Conservation (phyloP, 805 yeast genomes). For the Wickerhamomyces bisporus region DNA sequence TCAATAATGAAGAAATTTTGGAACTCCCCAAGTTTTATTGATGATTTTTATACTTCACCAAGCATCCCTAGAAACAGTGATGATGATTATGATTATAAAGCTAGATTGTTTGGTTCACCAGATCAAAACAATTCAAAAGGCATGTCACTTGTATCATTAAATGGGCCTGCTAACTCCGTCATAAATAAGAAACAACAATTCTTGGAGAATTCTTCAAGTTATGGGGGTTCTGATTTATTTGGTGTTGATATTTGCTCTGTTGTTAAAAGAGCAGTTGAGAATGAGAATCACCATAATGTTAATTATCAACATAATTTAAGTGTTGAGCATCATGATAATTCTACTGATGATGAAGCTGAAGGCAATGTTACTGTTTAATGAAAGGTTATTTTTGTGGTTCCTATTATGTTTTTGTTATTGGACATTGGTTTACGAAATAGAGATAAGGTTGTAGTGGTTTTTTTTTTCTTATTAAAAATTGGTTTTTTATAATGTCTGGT, state of each 20-base stretch:
- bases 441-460: too few species aligned
- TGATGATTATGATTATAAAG: conserved; percentile 21
- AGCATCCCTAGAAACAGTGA: conserved; percentile 25
- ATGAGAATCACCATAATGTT: conserved; percentile 10
- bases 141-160: too few species aligned
- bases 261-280: conserved; percentile 39
- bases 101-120: conserved; percentile 33
- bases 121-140: conserved; percentile 15
- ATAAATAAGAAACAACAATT: conserved; percentile 3
- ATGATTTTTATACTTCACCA: conserved; percentile 61
- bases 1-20: conserved; percentile 48
- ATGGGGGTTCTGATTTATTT: conserved; percentile 37
- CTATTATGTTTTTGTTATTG: too few species aligned
- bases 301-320: conserved; percentile 1
- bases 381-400: background rate
- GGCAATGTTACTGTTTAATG: conserved; percentile 4
- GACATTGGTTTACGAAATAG: too few species aligned
- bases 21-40: conserved; percentile 63
- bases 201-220: conserved; percentile 13
- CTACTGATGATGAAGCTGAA: conserved; percentile 6
- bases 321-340: background rate
- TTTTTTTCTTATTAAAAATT: too few species aligned
- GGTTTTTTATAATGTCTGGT: too few species aligned
- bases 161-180: background rate
- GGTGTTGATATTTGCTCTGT: conserved; percentile 54